These are phyloP conservation scores for Apiospora rasikravindrae DNA, from an alignment of 2,329 filamentous ascomycete genomes.

Conservation along the genomic window DNA sequence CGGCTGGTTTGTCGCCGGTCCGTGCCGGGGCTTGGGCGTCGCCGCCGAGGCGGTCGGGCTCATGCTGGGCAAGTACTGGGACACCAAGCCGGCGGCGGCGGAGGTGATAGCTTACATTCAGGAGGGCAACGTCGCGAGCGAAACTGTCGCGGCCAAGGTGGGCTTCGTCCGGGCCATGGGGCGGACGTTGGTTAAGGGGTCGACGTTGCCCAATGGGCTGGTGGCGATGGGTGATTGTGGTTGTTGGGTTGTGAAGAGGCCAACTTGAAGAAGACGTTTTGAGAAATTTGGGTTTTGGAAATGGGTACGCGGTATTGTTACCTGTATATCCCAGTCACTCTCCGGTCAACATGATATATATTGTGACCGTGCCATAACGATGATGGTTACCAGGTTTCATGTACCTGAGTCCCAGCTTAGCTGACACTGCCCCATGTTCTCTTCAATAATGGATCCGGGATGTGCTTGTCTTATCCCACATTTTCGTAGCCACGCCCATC, in stretches of 20 bases:
- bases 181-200: neutral
- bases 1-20: neutral
- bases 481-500: neutral
- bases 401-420: too few species aligned
- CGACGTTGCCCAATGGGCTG: neutral
- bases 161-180: neutral
- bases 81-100: neutral
- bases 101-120: constrained; percentile 1
- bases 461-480: neutral
- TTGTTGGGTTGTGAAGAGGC: constrained; percentile 2
- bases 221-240: neutral
- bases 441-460: neutral
- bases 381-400: too few species aligned
- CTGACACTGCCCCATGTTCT: too few species aligned
- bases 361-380: too few species aligned
- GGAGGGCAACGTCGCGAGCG: neutral
- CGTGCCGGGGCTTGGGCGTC: neutral
- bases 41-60: neutral
- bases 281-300: neutral
- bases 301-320: too few species aligned
- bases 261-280: neutral
- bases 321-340: too few species aligned
- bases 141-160: neutral
- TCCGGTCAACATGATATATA: too few species aligned
- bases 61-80: constrained; percentile 17